Conservation (phyloP, 768 basidiomycete genomes). For the Imleria badia region DNA sequence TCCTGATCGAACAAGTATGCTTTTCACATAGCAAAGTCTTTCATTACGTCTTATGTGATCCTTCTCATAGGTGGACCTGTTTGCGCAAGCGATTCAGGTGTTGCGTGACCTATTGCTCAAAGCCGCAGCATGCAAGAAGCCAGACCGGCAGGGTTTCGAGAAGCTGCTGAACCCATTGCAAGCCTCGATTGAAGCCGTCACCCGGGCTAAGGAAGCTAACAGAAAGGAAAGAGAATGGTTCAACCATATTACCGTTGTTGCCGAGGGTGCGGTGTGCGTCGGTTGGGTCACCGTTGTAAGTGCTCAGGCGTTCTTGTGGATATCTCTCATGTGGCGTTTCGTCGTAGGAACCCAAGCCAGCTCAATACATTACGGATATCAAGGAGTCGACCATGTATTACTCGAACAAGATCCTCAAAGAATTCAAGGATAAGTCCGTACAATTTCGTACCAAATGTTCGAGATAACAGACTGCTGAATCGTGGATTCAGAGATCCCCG, state of each 20-base stretch:
- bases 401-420: constrained; percentile 85
- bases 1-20: constrained; percentile 76
- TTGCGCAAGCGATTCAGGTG: constrained; percentile 65
- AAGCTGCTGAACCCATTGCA: constrained; percentile 67
- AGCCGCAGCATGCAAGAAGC: constrained; percentile 77
- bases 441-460: not conserved
- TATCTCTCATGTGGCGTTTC: not conserved
- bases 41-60: constrained; percentile 3
- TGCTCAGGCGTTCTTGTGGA: constrained; percentile 4
- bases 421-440: constrained; percentile 87
- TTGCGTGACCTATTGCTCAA: constrained; percentile 68
- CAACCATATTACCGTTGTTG: constrained; percentile 76
- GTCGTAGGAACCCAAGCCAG: constrained; percentile 70
- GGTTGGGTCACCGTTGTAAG: constrained; percentile 89
- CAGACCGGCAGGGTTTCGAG: constrained; percentile 58
- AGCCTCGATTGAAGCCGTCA: constrained; percentile 69
- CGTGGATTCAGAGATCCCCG: constrained; percentile 65
- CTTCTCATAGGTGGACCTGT: constrained; percentile 55
- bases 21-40: constrained; percentile 1
- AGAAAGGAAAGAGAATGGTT: constrained; percentile 80
- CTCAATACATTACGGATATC: constrained; percentile 72
- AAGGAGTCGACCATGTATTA: constrained; percentile 89
- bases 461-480: constrained; percentile 4
- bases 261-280: constrained; percentile 76
- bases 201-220: constrained; percentile 79